phyloP scores from a whole-genome alignment of 345 rosid species.

The Excoecaria agallocha region DNA sequence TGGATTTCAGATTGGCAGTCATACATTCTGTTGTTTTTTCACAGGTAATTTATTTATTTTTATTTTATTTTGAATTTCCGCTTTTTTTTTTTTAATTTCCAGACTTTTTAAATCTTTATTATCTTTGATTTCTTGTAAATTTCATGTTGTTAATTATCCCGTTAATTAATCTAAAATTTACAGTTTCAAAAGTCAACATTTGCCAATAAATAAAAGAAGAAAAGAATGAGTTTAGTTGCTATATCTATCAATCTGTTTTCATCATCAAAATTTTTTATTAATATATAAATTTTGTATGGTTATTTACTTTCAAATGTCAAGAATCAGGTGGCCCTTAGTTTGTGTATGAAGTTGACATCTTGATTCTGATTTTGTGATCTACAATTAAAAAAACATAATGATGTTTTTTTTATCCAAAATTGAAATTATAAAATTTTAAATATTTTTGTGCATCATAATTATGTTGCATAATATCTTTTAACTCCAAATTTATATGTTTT shows the following conservation, averaged over 20 bases:
- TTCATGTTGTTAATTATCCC: background rate
- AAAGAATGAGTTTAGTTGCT: background rate
- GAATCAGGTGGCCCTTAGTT: slow-evolving; percentile 12
- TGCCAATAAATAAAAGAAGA: background rate
- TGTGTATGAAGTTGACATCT: background rate
- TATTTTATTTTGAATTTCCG: background rate
- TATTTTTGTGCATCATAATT: no score
- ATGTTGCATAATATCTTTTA: no score
- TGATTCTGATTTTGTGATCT: background rate
- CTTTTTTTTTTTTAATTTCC: background rate
- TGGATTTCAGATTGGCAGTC: slow-evolving; percentile 13
- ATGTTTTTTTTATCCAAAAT: no score
- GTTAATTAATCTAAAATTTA: background rate
- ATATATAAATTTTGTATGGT: slow-evolving; percentile 3
- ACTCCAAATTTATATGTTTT: no score
- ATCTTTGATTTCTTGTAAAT: background rate
- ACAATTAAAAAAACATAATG: no score
- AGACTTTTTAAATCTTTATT: background rate
- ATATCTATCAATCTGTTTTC: background rate
- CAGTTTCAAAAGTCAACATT: background rate
- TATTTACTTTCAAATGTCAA: slow-evolving; percentile 6
- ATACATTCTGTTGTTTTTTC: slow-evolving; percentile 1
- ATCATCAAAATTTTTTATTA: no score
- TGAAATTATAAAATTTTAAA: no score
- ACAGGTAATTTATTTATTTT: slow-evolving; percentile 23